phyloP scores from a whole-genome alignment of 345 rosid species.

The Syzygium grande region DNA sequence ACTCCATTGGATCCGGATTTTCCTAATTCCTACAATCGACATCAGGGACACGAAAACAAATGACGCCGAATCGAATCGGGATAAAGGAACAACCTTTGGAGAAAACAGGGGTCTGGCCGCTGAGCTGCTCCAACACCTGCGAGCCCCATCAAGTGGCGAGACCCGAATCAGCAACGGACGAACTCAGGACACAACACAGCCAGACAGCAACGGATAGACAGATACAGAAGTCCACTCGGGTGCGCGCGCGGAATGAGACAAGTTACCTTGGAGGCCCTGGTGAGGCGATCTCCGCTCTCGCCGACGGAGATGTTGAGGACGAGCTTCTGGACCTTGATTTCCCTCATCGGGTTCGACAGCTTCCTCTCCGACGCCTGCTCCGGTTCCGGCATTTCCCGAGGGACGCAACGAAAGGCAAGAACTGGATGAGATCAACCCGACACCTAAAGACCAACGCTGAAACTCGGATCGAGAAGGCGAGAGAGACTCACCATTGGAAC shows the following conservation, averaged over 20 bases:
- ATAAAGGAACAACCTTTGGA: constrained; percentile 45
- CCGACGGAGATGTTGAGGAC: constrained; percentile 90
- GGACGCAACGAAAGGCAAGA: not conserved
- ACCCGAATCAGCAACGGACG: not conserved
- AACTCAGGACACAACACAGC: not conserved
- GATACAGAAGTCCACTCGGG: not conserved
- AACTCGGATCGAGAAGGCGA: not conserved
- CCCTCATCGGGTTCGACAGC: constrained; percentile 83
- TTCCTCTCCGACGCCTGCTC: constrained; percentile 81
- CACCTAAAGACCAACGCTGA: too few relatives aligned
- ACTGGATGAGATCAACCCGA: not conserved
- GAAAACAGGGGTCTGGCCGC: constrained; percentile 85
- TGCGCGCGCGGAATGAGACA: not conserved
- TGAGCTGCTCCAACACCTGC: constrained; percentile 83
- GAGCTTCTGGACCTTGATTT: constrained; percentile 80
- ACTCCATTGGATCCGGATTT: not conserved
- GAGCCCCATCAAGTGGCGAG: not conserved
- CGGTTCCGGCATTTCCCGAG: not conserved
- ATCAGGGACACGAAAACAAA: not conserved
- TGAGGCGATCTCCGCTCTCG: constrained; percentile 89
- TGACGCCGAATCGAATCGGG: not conserved
- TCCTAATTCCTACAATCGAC: not conserved
- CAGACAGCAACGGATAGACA: not conserved
- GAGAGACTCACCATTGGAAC: not conserved
- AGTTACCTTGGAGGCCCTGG: constrained; percentile 74